These are phyloP conservation scores for Hyaloperonospora arabidopsidis DNA, from an alignment of 352 stramenopile genomes.

Conservation along the genomic window DNA sequence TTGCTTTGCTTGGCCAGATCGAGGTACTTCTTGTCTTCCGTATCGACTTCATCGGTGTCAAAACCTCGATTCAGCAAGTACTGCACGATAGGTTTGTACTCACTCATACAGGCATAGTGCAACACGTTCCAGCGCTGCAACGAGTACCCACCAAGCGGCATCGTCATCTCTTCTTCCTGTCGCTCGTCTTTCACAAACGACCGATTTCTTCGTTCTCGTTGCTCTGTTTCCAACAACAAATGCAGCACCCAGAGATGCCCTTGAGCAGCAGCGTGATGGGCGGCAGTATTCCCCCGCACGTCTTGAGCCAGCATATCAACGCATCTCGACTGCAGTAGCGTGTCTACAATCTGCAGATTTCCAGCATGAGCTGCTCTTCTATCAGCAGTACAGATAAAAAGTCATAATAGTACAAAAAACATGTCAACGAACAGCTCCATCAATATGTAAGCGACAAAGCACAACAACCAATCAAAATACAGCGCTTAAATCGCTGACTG, in stretches of 20 bases:
- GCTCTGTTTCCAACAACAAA: constrained; percentile 51
- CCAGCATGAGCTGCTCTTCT: constrained; percentile 64
- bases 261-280: constrained; percentile 59
- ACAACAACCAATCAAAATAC: too few relatives aligned
- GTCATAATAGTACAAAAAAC: background rate
- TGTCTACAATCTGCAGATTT: constrained; percentile 55
- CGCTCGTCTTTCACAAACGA: constrained; percentile 10
- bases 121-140: constrained; percentile 34
- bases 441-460: background rate
- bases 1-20: constrained; percentile 35
- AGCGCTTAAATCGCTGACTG: background rate
- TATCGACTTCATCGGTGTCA: constrained; percentile 39
- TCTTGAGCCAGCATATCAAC: constrained; percentile 51
- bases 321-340: constrained; percentile 42
- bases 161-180: constrained; percentile 12
- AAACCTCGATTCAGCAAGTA: constrained; percentile 56
- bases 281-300: constrained; percentile 49
- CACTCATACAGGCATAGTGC: constrained; percentile 53
- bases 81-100: constrained; percentile 61
- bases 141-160: constrained; percentile 29
- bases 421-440: background rate
- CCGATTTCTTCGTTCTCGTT: constrained; percentile 19
- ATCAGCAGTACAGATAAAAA: constrained; percentile 3
- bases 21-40: constrained; percentile 36
- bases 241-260: constrained; percentile 72